Evolutionary conservation across 1,284 basidiomycete species (phyloP), one percentile per base, ranked within the genome.

Genomic region (Irpex lacteus): DNA sequence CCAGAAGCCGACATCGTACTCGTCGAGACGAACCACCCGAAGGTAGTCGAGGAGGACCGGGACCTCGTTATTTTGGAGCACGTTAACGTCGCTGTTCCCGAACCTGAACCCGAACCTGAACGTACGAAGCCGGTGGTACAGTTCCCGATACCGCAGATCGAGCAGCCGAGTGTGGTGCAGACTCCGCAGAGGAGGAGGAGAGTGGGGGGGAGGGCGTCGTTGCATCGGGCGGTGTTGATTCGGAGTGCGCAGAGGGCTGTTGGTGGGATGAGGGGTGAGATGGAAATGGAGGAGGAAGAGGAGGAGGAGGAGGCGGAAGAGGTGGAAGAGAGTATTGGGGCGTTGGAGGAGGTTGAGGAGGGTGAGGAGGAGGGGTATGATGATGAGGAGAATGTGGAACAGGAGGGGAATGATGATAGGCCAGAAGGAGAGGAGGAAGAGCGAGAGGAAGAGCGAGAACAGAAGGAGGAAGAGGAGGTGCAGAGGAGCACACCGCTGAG

Each of bases 1-100:
- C 63, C 65, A 36, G 81, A 81, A 59, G 78, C 82, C 37, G 80
- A 83, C 13, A 85, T 89, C 58, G 78, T 87, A 4, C 79, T 91
- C 2, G 88, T 90, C 0, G 83, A 90, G 47, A 86, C 86, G n/a
- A 79, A 87, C 64, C 77, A 84, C 66, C 88, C 89, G 2, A 82
- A 82, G 8, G 88, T 91, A 2, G 81, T 89, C 1, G 84, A 90
- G 70, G 88, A 90, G 63, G 89, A 86, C 44, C 81, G 80, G 63
- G 89, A 91, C 68, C 82, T 91, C 37, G 81, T 91, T 61, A 90
- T 91, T 63, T 76, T 90, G 13, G 89, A 91, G 71, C 83, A 87
- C 58, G 80, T 90, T 19, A 81, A 81, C 3, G 70, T 82, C 2
- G 65, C 70, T 1, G 70, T 68, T 32, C 65, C 63, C 52, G 62